Percentiles rank a stretch among this genome's conserved stretches.
phyloP scores from a whole-genome alignment of 495 filamentous ascomycete species.

The Extremus antarcticus region DNA sequence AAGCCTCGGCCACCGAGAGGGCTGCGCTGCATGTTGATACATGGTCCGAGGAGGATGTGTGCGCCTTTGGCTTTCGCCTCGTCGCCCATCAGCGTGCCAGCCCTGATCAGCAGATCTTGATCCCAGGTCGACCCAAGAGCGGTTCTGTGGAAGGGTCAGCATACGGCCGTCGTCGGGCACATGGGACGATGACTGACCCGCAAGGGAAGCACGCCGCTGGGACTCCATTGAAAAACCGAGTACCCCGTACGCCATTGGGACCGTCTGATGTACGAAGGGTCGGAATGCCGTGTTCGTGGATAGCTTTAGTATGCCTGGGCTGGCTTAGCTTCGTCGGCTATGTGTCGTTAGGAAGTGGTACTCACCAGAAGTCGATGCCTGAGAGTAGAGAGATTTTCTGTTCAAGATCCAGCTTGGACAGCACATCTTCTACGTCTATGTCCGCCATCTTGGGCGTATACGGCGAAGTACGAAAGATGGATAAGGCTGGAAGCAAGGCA shows the following conservation, averaged over 20 bases:
- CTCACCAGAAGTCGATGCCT: constrained; percentile 34
- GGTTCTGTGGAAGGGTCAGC: constrained; percentile 25
- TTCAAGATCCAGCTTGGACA: constrained; percentile 48
- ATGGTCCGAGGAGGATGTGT: constrained; percentile 62
- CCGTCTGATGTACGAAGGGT: constrained; percentile 60
- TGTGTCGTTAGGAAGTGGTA: background rate
- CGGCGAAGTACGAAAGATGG: background rate
- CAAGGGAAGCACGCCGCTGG: constrained; percentile 24
- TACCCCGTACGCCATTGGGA: constrained; percentile 65
- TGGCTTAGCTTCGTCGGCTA: background rate
- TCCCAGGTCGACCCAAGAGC: constrained; percentile 66
- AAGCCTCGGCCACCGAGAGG: constrained; percentile 70
- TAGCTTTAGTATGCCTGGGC: constrained; percentile 57
- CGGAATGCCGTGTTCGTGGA: constrained; percentile 59
- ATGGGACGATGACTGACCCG: background rate
- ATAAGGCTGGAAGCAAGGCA: background rate
- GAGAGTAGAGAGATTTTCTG: constrained; percentile 55
- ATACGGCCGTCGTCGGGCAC: too few relatives aligned
- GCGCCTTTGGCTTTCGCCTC: constrained; percentile 61
- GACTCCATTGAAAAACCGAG: constrained; percentile 60
- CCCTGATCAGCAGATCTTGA: constrained; percentile 44
- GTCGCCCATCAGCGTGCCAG: constrained; percentile 53
- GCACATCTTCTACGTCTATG: constrained; percentile 50
- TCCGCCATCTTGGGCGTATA: constrained; percentile 36
- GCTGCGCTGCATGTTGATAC: constrained; percentile 66